Base-by-base conservation (phyloP, 805 yeast species). In the Suhomyces faveliae region DNA sequence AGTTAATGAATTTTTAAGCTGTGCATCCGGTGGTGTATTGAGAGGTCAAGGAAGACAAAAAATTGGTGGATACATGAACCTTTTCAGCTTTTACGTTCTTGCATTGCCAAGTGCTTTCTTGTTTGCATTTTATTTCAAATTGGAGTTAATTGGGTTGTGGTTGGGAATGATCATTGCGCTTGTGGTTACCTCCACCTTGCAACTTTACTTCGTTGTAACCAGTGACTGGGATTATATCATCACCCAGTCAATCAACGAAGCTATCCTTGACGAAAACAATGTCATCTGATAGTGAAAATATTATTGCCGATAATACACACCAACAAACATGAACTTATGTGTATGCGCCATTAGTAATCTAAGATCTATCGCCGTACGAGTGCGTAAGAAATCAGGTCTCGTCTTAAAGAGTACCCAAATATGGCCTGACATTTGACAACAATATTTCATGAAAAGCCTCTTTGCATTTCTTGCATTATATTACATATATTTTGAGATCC, bases 1-100 rank as follows among this genome's bases (percentile, higher is more conserved):
- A 58, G 56, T 79, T 25, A 77, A 74, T 55, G 85, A 80, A 56
- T 73, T 73, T 23, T 51, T 79, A 38, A 63, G 78, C 35, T 73
- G 81, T 44, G 64, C 76, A 2, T 68, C 80, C n/a, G 77, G 76
- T 5, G 85, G 85, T 1, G 66, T 79, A 23, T 66, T 80, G 47
- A 63, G 85, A 52, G 84, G 84, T 20, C 84, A 80, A 58, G 84
- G 84, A 3, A 54, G 79, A 48, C 85, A 80, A 56, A 71, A 71
- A 51, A 78, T 80, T 47, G 84, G 84, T 9, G 83, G 84, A 3
- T 66, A 69, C 47, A 64, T 78, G 46, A 79, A 78, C 57, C 55
- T 80, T 30, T 59, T 76, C 15, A 65, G 76, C 43, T 79, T 78
- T 54, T 79, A 79, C 53, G 50, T 69, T 5, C 59, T 79, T 43